phyloP scores from a whole-genome alignment of 2,329 filamentous ascomycete genomes.

The Cercospora beticola region DNA sequence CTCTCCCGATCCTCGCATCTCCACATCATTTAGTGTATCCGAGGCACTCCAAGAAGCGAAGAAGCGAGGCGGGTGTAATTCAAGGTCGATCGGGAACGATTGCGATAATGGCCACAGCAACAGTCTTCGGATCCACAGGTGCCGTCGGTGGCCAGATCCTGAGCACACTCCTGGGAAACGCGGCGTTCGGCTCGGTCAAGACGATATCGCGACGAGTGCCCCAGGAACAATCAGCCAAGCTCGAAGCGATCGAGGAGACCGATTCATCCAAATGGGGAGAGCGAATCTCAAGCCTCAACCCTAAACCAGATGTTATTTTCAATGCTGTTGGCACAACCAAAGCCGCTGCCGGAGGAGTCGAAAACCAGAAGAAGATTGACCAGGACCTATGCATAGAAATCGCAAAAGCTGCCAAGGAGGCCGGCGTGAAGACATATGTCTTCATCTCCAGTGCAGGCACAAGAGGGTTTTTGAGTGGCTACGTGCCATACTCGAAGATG shows the following conservation, averaged over 20 bases:
- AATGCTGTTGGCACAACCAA: slow-evolving; percentile 39
- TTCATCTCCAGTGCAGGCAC: slow-evolving; percentile 40
- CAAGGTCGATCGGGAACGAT: neutral
- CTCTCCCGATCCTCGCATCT: neutral
- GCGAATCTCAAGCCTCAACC: slow-evolving; percentile 14
- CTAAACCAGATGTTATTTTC: slow-evolving; percentile 22
- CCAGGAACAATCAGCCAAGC: slow-evolving; percentile 14
- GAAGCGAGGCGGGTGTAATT: neutral
- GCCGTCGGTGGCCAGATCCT: slow-evolving; percentile 26
- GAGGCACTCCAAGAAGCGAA: neutral
- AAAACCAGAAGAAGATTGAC: slow-evolving; percentile 42
- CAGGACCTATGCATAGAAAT: slow-evolving; percentile 41
- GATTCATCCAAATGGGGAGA: slow-evolving; percentile 22
- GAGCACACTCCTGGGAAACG: slow-evolving; percentile 14
- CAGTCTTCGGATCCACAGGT: slow-evolving; percentile 26
- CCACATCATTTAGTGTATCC: neutral
- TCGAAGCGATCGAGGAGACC: slow-evolving; percentile 20
- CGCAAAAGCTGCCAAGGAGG: slow-evolving; percentile 39
- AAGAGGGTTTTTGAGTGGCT: slow-evolving; percentile 32
- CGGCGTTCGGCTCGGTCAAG: slow-evolving; percentile 16
- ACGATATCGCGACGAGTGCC: slow-evolving; percentile 25
- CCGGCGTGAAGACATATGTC: slow-evolving; percentile 40
- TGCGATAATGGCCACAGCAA: slow-evolving; percentile 20
- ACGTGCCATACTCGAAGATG: slow-evolving; percentile 42
- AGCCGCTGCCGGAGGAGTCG: slow-evolving; percentile 37